Percentiles rank a stretch among this genome's conserved stretches.
phyloP scores from a whole-genome alignment of 805 yeast species.

The Metschnikowia noctiluminum region DNA sequence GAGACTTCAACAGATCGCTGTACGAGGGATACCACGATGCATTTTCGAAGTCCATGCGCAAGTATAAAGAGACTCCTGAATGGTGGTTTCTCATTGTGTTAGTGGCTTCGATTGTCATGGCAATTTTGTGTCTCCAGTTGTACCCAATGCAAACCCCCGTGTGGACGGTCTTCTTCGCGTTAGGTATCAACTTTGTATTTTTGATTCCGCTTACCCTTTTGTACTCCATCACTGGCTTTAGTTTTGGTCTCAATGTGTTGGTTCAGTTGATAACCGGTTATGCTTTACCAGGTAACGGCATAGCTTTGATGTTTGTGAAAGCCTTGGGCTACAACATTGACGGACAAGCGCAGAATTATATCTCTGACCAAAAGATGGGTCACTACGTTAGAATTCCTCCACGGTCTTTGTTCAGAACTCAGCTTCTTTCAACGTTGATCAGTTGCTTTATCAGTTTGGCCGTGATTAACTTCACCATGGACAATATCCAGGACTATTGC shows the following conservation, averaged over 20 bases:
- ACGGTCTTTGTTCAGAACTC: constrained; percentile 39
- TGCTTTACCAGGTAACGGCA: constrained; percentile 46
- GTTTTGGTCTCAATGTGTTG: constrained; percentile 41
- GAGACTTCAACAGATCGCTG: constrained; percentile 21
- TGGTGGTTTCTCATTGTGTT: constrained; percentile 40
- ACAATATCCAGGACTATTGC: constrained; percentile 35
- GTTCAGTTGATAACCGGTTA: constrained; percentile 42
- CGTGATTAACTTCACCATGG: constrained; percentile 41
- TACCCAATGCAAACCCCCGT: constrained; percentile 44
- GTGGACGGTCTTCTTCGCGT: constrained; percentile 39
- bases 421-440: constrained; percentile 41
- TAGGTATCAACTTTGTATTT: constrained; percentile 36
- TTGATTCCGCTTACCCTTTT: constrained; percentile 40
- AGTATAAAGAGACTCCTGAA: constrained; percentile 39
- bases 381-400: constrained; percentile 43
- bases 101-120: constrained; percentile 29
- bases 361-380: constrained; percentile 45
- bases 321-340: constrained; percentile 47
- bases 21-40: constrained; percentile 34
- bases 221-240: constrained; percentile 32
- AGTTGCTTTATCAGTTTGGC: constrained; percentile 37
- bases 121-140: constrained; percentile 35
- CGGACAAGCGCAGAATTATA: constrained; percentile 45
- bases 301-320: constrained; percentile 47
- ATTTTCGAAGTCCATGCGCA: constrained; percentile 31